These are phyloP conservation scores for Tilletia horrida DNA, from an alignment of 1,284 basidiomycete genomes.

Conservation along the genomic window DNA sequence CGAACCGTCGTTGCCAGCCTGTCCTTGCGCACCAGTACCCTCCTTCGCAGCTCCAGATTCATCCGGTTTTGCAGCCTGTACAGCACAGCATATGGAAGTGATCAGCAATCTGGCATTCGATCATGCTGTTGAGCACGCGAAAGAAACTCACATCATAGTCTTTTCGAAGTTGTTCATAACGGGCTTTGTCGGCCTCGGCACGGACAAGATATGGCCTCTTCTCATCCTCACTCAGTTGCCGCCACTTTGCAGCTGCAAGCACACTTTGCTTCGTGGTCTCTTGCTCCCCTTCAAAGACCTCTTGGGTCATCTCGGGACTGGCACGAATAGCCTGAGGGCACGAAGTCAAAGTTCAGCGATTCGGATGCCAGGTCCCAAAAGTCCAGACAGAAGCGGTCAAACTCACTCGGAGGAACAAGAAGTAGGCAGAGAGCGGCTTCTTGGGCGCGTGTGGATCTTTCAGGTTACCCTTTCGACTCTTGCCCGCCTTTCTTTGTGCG, in stretches of 20 bases:
- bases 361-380: not conserved
- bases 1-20: not conserved
- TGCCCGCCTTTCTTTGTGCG: slow-evolving; percentile 86
- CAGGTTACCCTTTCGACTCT: slow-evolving; percentile 87
- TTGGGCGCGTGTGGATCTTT: slow-evolving; percentile 95
- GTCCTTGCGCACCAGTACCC: no score
- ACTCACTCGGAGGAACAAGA: slow-evolving; percentile 87
- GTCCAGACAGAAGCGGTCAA: not conserved
- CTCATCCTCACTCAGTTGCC: slow-evolving; percentile 83
- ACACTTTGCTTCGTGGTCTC: slow-evolving; percentile 94
- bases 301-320: slow-evolving; percentile 56
- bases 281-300: slow-evolving; percentile 85
- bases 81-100: no score
- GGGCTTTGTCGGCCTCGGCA: slow-evolving; percentile 46
- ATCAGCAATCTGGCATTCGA: no score
- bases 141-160: slow-evolving; percentile 38
- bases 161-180: slow-evolving; percentile 44
- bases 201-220: slow-evolving; percentile 58
- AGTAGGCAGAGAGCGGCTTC: slow-evolving; percentile 90
- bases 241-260: slow-evolving; percentile 85
- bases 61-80: no score
- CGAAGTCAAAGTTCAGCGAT: not conserved
- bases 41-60: no score
- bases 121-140: no score
- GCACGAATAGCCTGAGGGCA: slow-evolving; percentile 41